Evolutionary conservation across 1,284 basidiomycete genomes (phyloP).

Genomic region (Gymnopus androsaceus): DNA sequence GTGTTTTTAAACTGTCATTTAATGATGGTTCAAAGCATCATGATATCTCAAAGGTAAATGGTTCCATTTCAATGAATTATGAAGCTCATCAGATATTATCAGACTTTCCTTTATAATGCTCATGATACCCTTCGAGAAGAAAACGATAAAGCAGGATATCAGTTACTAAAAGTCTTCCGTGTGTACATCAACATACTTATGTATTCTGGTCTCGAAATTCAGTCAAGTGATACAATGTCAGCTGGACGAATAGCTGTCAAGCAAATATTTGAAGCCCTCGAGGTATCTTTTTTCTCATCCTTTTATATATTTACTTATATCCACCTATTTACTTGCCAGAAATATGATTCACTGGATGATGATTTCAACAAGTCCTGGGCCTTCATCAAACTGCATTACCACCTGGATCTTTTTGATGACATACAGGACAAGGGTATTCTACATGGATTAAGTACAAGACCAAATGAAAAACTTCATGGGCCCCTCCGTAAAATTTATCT

Average conservation of each 20-base stretch:
- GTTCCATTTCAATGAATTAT: no score
- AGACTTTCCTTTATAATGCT: slow-evolving; percentile 7
- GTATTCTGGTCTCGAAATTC: slow-evolving; percentile 8
- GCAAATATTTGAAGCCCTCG: neutral
- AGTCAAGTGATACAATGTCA: neutral
- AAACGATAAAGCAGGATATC: slow-evolving; percentile 8
- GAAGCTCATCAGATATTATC: no score
- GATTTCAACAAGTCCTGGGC: slow-evolving; percentile 28
- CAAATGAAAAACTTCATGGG: slow-evolving; percentile 27
- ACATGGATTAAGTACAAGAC: slow-evolving; percentile 24
- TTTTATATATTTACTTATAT: neutral
- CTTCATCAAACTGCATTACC: slow-evolving; percentile 25
- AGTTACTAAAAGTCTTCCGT: slow-evolving; percentile 5
- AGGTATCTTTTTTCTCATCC: neutral
- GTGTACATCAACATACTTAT: slow-evolving; percentile 10
- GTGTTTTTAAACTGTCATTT: slow-evolving; percentile 31
- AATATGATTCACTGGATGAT: neutral
- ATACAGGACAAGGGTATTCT: slow-evolving; percentile 26
- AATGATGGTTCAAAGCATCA: slow-evolving; percentile 29
- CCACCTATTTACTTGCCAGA: neutral
- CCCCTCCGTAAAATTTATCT: slow-evolving; percentile 12
- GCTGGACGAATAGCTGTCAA: neutral
- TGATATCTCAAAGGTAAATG: slow-evolving; percentile 6
- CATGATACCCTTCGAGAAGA: neutral
- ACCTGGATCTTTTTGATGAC: slow-evolving; percentile 23